Conservation (phyloP, 176 grass and related monocot genomes). For the Eremochloa ophiuroides region DNA sequence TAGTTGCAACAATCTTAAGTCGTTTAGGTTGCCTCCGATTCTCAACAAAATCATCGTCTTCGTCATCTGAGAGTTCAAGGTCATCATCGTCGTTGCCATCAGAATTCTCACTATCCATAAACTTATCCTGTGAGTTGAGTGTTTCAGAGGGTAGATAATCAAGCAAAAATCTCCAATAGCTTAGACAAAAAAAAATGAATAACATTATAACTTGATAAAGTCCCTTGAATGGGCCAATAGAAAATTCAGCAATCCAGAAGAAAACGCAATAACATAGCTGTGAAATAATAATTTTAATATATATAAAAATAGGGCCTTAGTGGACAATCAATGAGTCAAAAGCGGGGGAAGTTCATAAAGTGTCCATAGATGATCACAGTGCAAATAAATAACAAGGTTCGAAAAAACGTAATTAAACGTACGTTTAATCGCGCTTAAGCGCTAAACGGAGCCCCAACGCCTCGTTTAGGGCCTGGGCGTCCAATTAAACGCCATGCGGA, state of each 20-base stretch:
- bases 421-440: too few species aligned
- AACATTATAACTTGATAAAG: background rate
- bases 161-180: background rate
- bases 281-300: too few species aligned
- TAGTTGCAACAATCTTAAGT: slow-evolving; percentile 55
- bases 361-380: too few species aligned
- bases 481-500: too few species aligned
- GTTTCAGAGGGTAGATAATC: background rate
- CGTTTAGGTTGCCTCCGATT: slow-evolving; percentile 46
- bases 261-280: background rate
- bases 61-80: slow-evolving; percentile 71
- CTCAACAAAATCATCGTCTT: slow-evolving; percentile 71
- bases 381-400: too few species aligned
- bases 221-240: background rate
- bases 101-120: slow-evolving; percentile 71
- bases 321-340: too few species aligned
- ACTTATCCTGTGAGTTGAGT: slow-evolving; percentile 53
- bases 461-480: too few species aligned
- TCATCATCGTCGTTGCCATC: slow-evolving; percentile 58
- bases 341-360: too few species aligned
- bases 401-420: too few species aligned
- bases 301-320: too few species aligned
- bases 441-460: too few species aligned
- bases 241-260: slow-evolving; percentile 2
- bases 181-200: background rate